Base-by-base conservation (phyloP, 345 rosid species). In the Nasturtium officinale region DNA sequence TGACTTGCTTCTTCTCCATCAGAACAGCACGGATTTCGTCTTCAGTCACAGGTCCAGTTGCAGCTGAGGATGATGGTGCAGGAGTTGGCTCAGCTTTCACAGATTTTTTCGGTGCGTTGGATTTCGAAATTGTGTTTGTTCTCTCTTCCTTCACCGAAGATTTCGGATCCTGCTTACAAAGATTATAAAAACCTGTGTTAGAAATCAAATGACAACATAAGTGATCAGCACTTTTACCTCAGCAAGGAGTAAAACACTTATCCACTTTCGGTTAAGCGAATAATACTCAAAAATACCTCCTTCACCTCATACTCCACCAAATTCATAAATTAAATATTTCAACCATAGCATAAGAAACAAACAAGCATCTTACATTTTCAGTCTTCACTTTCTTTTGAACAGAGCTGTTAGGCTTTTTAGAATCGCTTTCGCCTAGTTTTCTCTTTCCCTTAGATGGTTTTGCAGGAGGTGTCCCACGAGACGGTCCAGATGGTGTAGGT, bases 381-480 rank as follows among this genome's bases (percentile, higher is more conserved):
- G 87, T 52, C 88, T 95, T 95, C 65, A 80, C 90, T 81, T 90
- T 95, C 89, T 95, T 91, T 18, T 76, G 80, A 71, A 87, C 79
- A 33, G 89, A 79, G 77, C 79, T 85, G 78, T 78, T 82, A 54
- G 96, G 57, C 51, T 86, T 62, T 77, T 90, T 95, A 55, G 84
- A 67, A 71, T 87, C 94, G 66, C 87, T 83, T 17, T 85, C 96
- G 57, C 83, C 85, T 48, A 82, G 69, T 74, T 95, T 95, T 72
- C 99, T 85, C 84, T 95, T 95, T 56, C 89, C 93, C 79, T 90
- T 91, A 5, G 89, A 69, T 33, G 96, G 81, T 84, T 91, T 94
- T 46, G 95, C 85, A 67, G 87, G 51, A 61, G 96, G 78, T 21
- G 90, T 85, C 78, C 96, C 93, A 74, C 90, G 86, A 56, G 86